Evolutionary conservation across 139 green algal species (phyloP), one percentile per base, ranked within the genome.

Genomic region (Coelastrella sp.): DNA sequence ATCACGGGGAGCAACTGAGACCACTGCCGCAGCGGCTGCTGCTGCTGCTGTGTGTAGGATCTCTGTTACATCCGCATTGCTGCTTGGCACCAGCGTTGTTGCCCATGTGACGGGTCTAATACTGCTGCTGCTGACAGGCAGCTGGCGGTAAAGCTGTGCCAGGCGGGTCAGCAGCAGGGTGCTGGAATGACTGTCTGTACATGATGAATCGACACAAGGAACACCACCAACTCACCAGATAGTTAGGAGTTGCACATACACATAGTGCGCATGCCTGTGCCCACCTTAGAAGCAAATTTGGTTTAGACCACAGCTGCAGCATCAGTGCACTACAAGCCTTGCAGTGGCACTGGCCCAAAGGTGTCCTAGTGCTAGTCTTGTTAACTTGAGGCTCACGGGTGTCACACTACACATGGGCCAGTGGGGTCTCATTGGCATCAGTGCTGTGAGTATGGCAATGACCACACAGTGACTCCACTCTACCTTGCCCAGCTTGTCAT

Each of bases 131-230:
- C 0, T 22, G 80, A 49, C 35, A 49, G 35, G 56, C 19, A n/a
- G 78, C 76, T 82, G 35, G 76, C 35, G 35, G 84, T 88, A 88
- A 6, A 88, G 84, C 22, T 81, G 20, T n/a, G 84, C 27, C 35
- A 88, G 68, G 6, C 84, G 68, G 60, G 66, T 88, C 6, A 88
- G 84, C 84, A 88, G 49, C 68, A 88, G 66, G 9, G 68, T 88
- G 14, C 25, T 66, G 84, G 84, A 88, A 8, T 88, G 68, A 57
- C 84, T 81, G 84, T 88, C 84, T 88, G 68, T 63, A 76, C 35
- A 84, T 12, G 78, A 17, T 11, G 63, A 8, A 78, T 8, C 8
- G 11, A 8, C 27, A 74, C 14, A 73, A 56, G 59, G 4, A 59
- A 15, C 70, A 78, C 12, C n/a, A 59, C 22, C n/a, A 59, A 59